These are phyloP conservation scores for Lichtheimia ornata DNA, from an alignment of 371 early-diverging fungal species.

Conservation along the genomic window DNA sequence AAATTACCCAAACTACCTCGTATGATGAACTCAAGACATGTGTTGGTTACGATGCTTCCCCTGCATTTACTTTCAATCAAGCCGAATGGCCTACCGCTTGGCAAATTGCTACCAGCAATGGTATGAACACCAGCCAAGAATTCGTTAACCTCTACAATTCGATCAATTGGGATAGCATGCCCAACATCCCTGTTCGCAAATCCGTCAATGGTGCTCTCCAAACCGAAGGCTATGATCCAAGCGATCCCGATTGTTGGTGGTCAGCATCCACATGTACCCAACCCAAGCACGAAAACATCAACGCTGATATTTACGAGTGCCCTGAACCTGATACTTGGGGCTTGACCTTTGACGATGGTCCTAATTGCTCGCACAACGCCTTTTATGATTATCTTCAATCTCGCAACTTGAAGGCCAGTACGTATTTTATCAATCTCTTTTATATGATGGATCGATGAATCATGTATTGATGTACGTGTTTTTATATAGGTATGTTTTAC, in stretches of 20 bases:
- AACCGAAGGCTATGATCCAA: conserved; percentile 21
- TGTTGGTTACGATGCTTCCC: conserved; percentile 15
- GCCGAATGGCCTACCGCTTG: conserved; percentile 34
- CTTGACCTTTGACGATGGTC: conserved; percentile 69
- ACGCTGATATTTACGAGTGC: conserved; percentile 51
- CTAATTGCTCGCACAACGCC: conserved; percentile 56
- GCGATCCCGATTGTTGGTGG: conserved; percentile 60
- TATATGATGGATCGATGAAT: conserved; percentile 41
- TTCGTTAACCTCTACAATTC: conserved; percentile 30
- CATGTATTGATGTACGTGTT: too few relatives aligned
- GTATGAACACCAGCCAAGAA: conserved; percentile 32
- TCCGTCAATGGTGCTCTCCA: conserved; percentile 19
- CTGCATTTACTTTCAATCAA: conserved; percentile 15
- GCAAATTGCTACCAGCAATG: conserved; percentile 36
- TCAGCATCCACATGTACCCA: conserved; percentile 43
- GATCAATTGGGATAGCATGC: conserved; percentile 26
- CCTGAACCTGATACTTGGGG: conserved; percentile 64
- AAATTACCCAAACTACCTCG: conserved; percentile 42
- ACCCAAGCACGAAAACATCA: conserved; percentile 39
- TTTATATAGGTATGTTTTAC: conserved; percentile 52
- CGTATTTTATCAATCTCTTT: conserved; percentile 48
- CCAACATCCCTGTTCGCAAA: conserved; percentile 23
- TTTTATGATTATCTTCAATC: conserved; percentile 49
- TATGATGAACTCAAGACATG: conserved; percentile 27
- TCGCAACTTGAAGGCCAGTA: conserved; percentile 51